Evolutionary conservation across 331 rosid genomes (phyloP), one percentile per base, ranked within the genome.

Genomic region (Acacia pycnantha): DNA sequence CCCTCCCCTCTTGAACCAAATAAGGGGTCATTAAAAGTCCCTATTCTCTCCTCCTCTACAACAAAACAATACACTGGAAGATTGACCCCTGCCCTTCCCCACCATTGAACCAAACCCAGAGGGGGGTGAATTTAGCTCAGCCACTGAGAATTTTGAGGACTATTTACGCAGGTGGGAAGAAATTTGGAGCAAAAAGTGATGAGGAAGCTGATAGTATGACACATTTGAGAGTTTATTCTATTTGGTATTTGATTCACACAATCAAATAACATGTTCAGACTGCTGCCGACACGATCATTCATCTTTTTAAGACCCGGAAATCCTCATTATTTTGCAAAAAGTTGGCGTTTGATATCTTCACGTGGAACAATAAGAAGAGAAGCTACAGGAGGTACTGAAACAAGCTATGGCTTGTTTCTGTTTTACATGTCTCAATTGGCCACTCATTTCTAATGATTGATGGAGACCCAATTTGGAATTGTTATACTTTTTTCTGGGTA

Each of bases 201-300:
- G 26, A 35, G 8, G 26, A 22, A 56, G 18, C 5, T 69, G 74
- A 54, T 19, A 54, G 15, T 33, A n/a, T 22, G 50, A 2, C 79
- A 35, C 26, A 13, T 12, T 70, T 8, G 69, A 27, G 61, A 9
- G 15, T 47, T 24, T 26, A 56, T 6, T 4, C 11, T 43, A 9
- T 24, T 54, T 9, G 73, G 31, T 18, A 12, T 62, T 62, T 40
- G 43, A 44, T 43, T 77, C 44, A 27, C 26, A 43, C 59, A 11
- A n/a, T 29, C 41, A 62, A 62, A 61, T 27, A 77, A 18, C 73
- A 50, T 83, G 82, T 58, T 65, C 7, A 64, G 76, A 65, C 65
- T 13, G 6, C 64, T 83, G 15, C 22, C 64, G 0, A 31, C 21
- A 22, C 83, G 73, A 53, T 83, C 76, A 41, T 24, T 41, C 48